These are phyloP conservation scores for Yarrowia sp. DNA, from an alignment of 805 yeast species.

Conservation along the genomic window DNA sequence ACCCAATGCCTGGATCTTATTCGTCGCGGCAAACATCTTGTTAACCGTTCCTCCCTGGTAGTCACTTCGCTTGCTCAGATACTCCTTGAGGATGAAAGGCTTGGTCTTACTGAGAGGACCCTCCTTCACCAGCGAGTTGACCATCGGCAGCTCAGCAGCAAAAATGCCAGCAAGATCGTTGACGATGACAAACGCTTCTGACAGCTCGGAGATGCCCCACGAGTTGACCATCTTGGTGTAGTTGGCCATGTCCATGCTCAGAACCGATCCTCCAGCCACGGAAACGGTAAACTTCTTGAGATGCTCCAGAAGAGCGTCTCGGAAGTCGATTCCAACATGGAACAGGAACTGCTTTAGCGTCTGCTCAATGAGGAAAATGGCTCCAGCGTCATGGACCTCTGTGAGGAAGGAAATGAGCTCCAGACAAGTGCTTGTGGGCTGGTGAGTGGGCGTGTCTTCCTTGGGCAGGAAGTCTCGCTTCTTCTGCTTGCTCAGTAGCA, in stretches of 20 bases:
- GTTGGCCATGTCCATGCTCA: slow-evolving; percentile 74
- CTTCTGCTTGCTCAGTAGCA: slow-evolving; percentile 62
- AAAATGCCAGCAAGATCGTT: slow-evolving; percentile 81
- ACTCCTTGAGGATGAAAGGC: slow-evolving; percentile 53
- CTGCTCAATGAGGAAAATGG: slow-evolving; percentile 45
- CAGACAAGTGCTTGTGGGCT: slow-evolving; percentile 53
- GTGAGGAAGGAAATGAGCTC: slow-evolving; percentile 55
- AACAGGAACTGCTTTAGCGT: slow-evolving; percentile 50
- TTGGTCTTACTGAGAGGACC: slow-evolving; percentile 61
- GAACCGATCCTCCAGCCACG: slow-evolving; percentile 76
- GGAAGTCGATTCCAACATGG: slow-evolving; percentile 57
- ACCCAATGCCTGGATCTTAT: slow-evolving; percentile 17
- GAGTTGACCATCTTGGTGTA: slow-evolving; percentile 66
- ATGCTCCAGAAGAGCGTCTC: slow-evolving; percentile 63
- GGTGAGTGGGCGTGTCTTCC: slow-evolving; percentile 46
- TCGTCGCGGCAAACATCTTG: slow-evolving; percentile 23
- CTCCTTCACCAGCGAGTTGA: slow-evolving; percentile 75
- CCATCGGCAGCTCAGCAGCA: slow-evolving; percentile 77
- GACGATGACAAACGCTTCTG: slow-evolving; percentile 64
- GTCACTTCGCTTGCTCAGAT: slow-evolving; percentile 67
- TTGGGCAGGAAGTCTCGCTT: slow-evolving; percentile 63
- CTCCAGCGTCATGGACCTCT: slow-evolving; percentile 43
- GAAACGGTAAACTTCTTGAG: slow-evolving; percentile 72
- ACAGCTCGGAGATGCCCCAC: slow-evolving; percentile 61
- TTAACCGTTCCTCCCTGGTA: slow-evolving; percentile 39